A percentile compares a stretch with the other conserved stretches of the same genome.
phyloP scores from a whole-genome alignment of 179 eudicot genomes.

The Heliamphora pulchella region DNA sequence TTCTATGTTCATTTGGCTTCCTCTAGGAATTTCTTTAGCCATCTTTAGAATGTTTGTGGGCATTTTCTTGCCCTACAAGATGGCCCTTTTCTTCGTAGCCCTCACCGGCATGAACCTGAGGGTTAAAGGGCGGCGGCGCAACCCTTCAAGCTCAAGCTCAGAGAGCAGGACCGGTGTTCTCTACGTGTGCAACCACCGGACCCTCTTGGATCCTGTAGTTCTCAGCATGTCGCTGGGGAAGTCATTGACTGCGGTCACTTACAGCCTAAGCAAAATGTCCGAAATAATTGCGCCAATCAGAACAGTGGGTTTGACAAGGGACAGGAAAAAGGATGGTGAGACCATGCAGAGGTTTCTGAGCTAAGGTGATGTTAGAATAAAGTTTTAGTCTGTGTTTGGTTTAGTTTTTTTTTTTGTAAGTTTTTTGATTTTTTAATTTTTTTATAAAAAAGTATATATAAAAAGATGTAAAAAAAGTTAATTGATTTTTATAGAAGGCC shows the following conservation, averaged over 20 bases:
- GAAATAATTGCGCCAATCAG: slow-evolving; percentile 62
- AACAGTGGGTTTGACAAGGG: slow-evolving; percentile 46
- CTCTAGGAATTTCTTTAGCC: slow-evolving; percentile 41
- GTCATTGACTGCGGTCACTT: slow-evolving; percentile 57
- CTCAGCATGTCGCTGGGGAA: slow-evolving; percentile 34
- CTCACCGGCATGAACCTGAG: slow-evolving; percentile 40
- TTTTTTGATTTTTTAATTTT: no score
- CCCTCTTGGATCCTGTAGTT: slow-evolving; percentile 56
- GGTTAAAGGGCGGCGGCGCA: slow-evolving; percentile 11
- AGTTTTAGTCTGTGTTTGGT: no score
- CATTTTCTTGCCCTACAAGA: slow-evolving; percentile 28
- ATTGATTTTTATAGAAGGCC: no score
- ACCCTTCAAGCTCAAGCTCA: slow-evolving; percentile 2
- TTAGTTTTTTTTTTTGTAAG: no score
- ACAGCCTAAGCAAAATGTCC: slow-evolving; percentile 55
- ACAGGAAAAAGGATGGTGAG: slow-evolving; percentile 37
- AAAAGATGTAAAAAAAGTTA: no score
- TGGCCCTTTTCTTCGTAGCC: slow-evolving; percentile 28
- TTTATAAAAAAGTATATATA: no score
- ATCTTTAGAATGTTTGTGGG: slow-evolving; percentile 33
- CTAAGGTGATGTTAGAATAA: no score
- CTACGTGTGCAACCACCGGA: slow-evolving; percentile 68
- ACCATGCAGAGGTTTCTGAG: slow-evolving; percentile 29
- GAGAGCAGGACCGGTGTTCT: slow-evolving; percentile 30
- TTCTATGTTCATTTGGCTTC: slow-evolving; percentile 52